A percentile compares a stretch with the other conserved stretches of the same genome.
These are phyloP conservation scores for Asterophora lycoperdoides DNA, from an alignment of 768 basidiomycete genomes.

Conservation along the genomic window DNA sequence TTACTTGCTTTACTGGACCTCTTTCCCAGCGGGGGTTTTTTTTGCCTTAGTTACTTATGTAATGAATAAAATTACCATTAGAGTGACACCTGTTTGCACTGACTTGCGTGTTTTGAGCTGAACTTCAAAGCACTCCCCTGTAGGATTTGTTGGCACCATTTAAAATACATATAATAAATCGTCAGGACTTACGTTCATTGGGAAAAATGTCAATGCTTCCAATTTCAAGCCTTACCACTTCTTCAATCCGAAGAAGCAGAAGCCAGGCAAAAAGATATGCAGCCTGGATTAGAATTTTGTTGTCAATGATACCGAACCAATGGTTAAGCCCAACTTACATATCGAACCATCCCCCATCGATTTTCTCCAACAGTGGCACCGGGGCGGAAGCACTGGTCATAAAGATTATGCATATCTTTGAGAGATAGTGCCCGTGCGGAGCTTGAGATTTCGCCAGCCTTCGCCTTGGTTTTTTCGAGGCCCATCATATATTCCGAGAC, in stretches of 20 bases:
- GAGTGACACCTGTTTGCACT: slow-evolving; percentile 15
- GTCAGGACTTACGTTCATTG: not conserved
- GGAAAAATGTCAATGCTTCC: slow-evolving; percentile 16
- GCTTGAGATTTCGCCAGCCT: slow-evolving; percentile 17
- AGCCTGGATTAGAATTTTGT: slow-evolving; percentile 12
- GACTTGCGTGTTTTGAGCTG: slow-evolving; percentile 11
- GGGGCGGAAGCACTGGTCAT: slow-evolving; percentile 12
- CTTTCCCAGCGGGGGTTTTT: too few relatives aligned
- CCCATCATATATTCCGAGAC: slow-evolving; percentile 22
- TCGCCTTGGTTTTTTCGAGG: slow-evolving; percentile 20
- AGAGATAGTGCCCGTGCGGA: slow-evolving; percentile 17
- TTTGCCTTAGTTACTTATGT: too few relatives aligned
- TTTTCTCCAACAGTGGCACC: not conserved
- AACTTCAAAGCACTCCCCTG: slow-evolving; percentile 2
- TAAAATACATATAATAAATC: too few relatives aligned
- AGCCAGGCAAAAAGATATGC: slow-evolving; percentile 19
- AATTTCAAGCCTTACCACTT: slow-evolving; percentile 13
- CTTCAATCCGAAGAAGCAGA: slow-evolving; percentile 15
- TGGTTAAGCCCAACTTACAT: too few relatives aligned
- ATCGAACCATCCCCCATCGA: slow-evolving; percentile 1
- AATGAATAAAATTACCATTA: too few relatives aligned
- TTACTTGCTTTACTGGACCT: too few relatives aligned
- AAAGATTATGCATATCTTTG: slow-evolving; percentile 16
- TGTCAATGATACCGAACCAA: too few relatives aligned
- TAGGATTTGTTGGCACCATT: too few relatives aligned